Percentiles rank a stretch among this genome's conserved stretches.
Evolutionary conservation across 768 basidiomycete species (phyloP).

Genomic region (Russula foetens): DNA sequence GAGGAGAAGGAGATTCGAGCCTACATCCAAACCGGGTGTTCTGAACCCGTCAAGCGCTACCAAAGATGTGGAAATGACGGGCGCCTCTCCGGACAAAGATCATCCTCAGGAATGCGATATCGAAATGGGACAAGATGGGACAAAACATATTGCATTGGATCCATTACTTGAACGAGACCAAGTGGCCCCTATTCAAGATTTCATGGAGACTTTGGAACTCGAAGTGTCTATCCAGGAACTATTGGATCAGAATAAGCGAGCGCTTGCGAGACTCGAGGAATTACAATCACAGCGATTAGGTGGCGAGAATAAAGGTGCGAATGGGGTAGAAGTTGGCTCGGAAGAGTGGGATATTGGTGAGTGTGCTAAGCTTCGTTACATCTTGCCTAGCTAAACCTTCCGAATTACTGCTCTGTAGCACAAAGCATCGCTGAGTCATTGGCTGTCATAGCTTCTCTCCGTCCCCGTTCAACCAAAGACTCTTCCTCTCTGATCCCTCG

Average conservation of each 20-base stretch:
- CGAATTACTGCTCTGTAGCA: constrained; percentile 35
- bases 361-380: constrained; percentile 21
- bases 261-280: constrained; percentile 54
- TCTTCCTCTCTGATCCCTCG: constrained; percentile 52
- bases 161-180: constrained; percentile 51
- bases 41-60: neutral
- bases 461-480: constrained; percentile 49
- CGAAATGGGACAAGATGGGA: constrained; percentile 12
- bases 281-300: constrained; percentile 53
- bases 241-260: constrained; percentile 54
- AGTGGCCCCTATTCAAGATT: constrained; percentile 47
- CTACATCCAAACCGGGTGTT: constrained; percentile 20
- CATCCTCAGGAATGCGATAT: constrained; percentile 14
- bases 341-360: constrained; percentile 81
- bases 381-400: neutral
- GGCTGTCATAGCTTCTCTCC: constrained; percentile 55
- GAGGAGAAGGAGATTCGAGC: constrained; percentile 30
- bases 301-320: constrained; percentile 35
- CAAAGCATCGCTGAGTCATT: constrained; percentile 67
- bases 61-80: constrained; percentile 1
- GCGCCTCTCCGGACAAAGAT: constrained; percentile 9
- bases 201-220: constrained; percentile 52
- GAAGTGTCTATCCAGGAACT: constrained; percentile 65
- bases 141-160: constrained; percentile 39
- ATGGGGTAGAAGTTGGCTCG: constrained; percentile 50